Evolutionary conservation across 2,329 filamentous ascomycete species (phyloP), one percentile per base, ranked within the genome.

Genomic region (Curvularia sp.): DNA sequence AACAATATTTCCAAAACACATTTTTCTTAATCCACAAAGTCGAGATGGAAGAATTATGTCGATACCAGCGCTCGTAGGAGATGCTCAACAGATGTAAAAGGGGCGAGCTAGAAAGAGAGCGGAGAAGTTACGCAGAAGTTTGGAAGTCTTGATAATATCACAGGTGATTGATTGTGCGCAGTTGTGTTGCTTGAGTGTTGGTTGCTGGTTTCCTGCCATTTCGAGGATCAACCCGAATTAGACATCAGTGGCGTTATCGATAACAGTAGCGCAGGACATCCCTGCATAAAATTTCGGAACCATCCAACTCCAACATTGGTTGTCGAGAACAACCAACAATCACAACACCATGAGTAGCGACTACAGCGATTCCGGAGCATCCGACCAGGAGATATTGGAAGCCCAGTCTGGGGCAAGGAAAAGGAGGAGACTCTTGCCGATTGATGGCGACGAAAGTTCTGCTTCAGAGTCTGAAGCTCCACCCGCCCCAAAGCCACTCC

Each of bases 381-480:
- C 67, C 1, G 72, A 74, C 38, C 64, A 71, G 35, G 72, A 75
- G 12, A 63, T 73, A 9, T 33, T 65, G 6, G 65, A 72, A 28
- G 63, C 73, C 22, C 72, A 76, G 48, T 56, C 62, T 22, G 75
- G 74, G 0, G 69, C 74, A 7, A 70, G 76, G 51, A 78, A 78
- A 61, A 69, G 75, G 53, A 75, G 75, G 58, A 75, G 68, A 63
- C 58, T 77, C 13, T 77, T 75, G 2, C 66, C 66, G 15, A 50
- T 18, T 18, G 55, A 60, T 46, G 20, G 20, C 31, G 56, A 56
- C 8, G 60, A 66, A 12, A 54, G 56, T 46, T 64, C 61, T n/a
- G 63, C 62, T 18, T 65, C 67, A 13, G 65, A 70, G 44, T 26
- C 42, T 47, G 48, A 56, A 56, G 54, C 41, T 56, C 50, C 58